A percentile compares a stretch with the other conserved stretches of the same genome.
phyloP scores from a whole-genome alignment of 768 basidiomycete genomes.

The Tulasnella sp. region DNA sequence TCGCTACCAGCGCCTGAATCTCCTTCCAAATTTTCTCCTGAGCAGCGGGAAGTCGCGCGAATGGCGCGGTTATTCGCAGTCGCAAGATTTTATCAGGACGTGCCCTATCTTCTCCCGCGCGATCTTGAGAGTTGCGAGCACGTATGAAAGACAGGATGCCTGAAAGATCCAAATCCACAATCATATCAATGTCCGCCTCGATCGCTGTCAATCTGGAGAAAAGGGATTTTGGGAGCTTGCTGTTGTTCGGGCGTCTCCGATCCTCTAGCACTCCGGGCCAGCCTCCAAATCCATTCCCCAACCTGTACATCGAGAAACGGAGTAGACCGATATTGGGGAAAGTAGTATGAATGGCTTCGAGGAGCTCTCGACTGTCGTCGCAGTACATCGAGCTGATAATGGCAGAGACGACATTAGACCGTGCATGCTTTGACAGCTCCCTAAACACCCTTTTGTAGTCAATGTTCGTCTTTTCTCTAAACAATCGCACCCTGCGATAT shows the following conservation, averaged over 20 bases:
- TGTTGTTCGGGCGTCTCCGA: background rate
- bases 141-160: background rate
- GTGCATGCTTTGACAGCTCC: background rate
- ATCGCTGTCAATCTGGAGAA: background rate
- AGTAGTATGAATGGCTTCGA: background rate
- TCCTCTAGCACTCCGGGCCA: background rate
- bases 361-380: background rate
- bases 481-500: background rate
- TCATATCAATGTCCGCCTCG: background rate
- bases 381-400: background rate
- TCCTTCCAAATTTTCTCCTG: background rate
- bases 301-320: background rate
- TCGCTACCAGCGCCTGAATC: background rate
- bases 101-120: background rate
- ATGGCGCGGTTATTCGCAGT: background rate
- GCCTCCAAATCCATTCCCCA: background rate
- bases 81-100: background rate
- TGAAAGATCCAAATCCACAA: background rate
- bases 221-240: background rate
- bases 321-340: background rate
- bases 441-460: background rate
- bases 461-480: background rate
- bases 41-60: background rate
- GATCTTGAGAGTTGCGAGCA: background rate
- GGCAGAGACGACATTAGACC: background rate